Evolutionary conservation across 2,329 filamentous ascomycete species (phyloP).

Genomic region (Aspergillus cejpii): DNA sequence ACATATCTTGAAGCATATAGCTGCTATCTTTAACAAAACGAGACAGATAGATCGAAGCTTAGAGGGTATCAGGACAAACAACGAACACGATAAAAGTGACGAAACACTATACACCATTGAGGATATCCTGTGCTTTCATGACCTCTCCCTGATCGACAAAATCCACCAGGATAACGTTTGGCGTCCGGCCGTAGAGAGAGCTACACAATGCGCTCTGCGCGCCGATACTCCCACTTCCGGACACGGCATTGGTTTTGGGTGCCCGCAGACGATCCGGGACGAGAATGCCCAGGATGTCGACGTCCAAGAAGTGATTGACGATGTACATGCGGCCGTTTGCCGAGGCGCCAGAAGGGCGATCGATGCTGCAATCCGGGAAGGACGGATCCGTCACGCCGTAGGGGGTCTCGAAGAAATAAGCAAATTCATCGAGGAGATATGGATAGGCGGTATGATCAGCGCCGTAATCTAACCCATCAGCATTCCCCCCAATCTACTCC

Average conservation of each 20-base stretch:
- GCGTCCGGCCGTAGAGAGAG: slow-evolving; percentile 33
- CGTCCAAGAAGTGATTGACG: slow-evolving; percentile 46
- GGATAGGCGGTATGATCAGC: slow-evolving; percentile 35
- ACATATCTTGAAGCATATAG: neutral
- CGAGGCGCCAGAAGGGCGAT: slow-evolving; percentile 38
- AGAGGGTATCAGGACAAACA: neutral
- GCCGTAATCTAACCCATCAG: slow-evolving; percentile 31
- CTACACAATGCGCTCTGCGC: slow-evolving; percentile 38
- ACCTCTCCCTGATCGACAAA: slow-evolving; percentile 43
- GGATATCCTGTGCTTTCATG: slow-evolving; percentile 34
- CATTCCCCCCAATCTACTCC: too few species aligned
- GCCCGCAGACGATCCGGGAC: slow-evolving; percentile 40
- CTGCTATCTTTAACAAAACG: neutral
- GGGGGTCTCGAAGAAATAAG: slow-evolving; percentile 44
- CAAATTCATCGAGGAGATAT: slow-evolving; percentile 41
- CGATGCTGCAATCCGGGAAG: slow-evolving; percentile 41
- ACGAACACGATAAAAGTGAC: neutral
- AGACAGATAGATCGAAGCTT: neutral
- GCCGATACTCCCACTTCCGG: slow-evolving; percentile 40
- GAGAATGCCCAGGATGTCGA: slow-evolving; percentile 37
- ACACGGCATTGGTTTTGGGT: slow-evolving; percentile 39
- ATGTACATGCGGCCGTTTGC: slow-evolving; percentile 42
- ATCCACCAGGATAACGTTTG: slow-evolving; percentile 43
- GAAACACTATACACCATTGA: slow-evolving; percentile 35
- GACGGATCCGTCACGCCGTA: slow-evolving; percentile 38